Evolutionary conservation across 1,139 yeast species (phyloP).

Genomic region (Protomyces macrosporus): DNA sequence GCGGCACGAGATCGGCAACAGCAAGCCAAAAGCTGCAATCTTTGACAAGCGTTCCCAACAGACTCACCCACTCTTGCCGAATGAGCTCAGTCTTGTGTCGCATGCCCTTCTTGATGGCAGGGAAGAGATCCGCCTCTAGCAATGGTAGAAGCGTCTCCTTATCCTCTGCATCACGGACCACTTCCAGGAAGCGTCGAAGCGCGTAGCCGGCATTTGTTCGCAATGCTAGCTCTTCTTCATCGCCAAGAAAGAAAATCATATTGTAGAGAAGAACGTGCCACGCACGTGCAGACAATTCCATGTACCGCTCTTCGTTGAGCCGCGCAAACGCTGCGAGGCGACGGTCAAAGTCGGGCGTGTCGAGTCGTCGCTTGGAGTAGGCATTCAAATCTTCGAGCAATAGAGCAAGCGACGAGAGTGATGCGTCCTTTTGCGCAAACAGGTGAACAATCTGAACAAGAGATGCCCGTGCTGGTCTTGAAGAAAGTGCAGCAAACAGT

Average conservation of each 20-base stretch:
- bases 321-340: slow-evolving; percentile 62
- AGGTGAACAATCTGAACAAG: slow-evolving; percentile 56
- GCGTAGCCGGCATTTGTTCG: slow-evolving; percentile 71
- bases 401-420: slow-evolving; percentile 46
- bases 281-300: slow-evolving; percentile 48
- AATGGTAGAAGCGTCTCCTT: slow-evolving; percentile 43
- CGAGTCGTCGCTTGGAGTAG: slow-evolving; percentile 56
- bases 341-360: slow-evolving; percentile 73
- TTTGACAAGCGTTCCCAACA: slow-evolving; percentile 59
- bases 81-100: slow-evolving; percentile 59
- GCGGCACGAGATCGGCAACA: slow-evolving; percentile 60
- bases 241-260: slow-evolving; percentile 65
- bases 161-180: slow-evolving; percentile 36
- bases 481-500: slow-evolving; percentile 55
- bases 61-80: slow-evolving; percentile 63
- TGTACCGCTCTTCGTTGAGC: slow-evolving; percentile 55
- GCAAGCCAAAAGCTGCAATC: slow-evolving; percentile 49
- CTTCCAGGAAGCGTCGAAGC: slow-evolving; percentile 62
- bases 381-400: slow-evolving; percentile 65
- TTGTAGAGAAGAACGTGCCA: slow-evolving; percentile 78
- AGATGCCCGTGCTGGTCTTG: slow-evolving; percentile 55
- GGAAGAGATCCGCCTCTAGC: slow-evolving; percentile 56
- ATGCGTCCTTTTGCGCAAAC: slow-evolving; percentile 52
- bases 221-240: slow-evolving; percentile 72
- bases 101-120: slow-evolving; percentile 63